A percentile compares a stretch with the other conserved stretches of the same genome.
phyloP scores from a whole-genome alignment of 1,139 yeast species.

The Meyerozyma smithsonii region DNA sequence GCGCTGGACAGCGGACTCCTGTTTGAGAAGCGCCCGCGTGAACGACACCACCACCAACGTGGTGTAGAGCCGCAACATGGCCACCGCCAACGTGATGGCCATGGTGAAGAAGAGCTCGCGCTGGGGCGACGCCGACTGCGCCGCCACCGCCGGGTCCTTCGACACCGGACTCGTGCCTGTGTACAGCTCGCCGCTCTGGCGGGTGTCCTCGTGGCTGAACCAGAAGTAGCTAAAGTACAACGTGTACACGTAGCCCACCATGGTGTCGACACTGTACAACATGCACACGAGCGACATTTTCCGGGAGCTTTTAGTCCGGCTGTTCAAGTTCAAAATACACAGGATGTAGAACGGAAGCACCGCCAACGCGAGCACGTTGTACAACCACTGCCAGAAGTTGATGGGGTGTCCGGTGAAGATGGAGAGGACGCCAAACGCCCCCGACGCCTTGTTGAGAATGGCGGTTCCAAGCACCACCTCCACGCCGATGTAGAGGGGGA shows the following conservation, averaged over 20 bases:
- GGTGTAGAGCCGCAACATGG: conserved; percentile 60
- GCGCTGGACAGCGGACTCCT: conserved; percentile 20
- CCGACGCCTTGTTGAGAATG: conserved; percentile 83
- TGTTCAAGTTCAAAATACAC: conserved; percentile 46
- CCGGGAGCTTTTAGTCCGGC: conserved; percentile 27
- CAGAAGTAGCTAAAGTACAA: conserved; percentile 70
- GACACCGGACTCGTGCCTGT: conserved; percentile 10
- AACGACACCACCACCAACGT: conserved; percentile 60
- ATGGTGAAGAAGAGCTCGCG: conserved; percentile 71
- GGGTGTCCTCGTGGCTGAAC: conserved; percentile 50
- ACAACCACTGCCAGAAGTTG: conserved; percentile 77
- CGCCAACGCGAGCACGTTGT: conserved; percentile 62
- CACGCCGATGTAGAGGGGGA: conserved; percentile 85
- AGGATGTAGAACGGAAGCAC: conserved; percentile 63
- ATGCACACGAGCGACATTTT: conserved; percentile 59
- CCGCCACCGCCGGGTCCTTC: conserved; percentile 9
- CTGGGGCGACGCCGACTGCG: conserved; percentile 61
- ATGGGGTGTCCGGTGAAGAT: conserved; percentile 87
- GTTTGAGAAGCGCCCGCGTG: conserved; percentile 42
- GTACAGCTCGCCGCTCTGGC: conserved; percentile 12
- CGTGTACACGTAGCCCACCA: conserved; percentile 64
- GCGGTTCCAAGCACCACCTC: conserved; percentile 78
- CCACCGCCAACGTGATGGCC: conserved; percentile 48
- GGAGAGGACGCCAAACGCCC: conserved; percentile 81
- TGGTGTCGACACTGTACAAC: conserved; percentile 62